Evolutionary conservation across 768 basidiomycete species (phyloP).

Genomic region (Trametes maxima): DNA sequence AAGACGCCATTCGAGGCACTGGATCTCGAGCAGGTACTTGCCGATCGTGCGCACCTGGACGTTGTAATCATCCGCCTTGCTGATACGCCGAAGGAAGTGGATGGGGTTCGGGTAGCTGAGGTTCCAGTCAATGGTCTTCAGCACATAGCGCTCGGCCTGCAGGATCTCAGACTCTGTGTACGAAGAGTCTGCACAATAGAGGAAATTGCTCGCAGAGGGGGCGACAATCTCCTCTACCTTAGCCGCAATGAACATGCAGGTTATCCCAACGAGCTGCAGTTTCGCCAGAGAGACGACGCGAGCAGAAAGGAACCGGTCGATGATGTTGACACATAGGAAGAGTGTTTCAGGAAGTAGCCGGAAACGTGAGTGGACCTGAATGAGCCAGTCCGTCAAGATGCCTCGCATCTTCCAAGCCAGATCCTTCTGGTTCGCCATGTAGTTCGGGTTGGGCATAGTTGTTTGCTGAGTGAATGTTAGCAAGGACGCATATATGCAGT

Average conservation of each 20-base stretch:
- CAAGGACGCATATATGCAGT: constrained; percentile 20
- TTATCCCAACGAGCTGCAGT: constrained; percentile 82
- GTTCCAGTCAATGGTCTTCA: constrained; percentile 86
- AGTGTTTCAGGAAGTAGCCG: constrained; percentile 87
- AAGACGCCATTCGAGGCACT: constrained; percentile 78
- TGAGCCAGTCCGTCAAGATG: constrained; percentile 90
- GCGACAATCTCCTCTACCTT: constrained; percentile 94
- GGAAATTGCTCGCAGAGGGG: constrained; percentile 80
- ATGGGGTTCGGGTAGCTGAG: constrained; percentile 86
- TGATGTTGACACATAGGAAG: constrained; percentile 85
- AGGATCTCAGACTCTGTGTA: constrained; percentile 82
- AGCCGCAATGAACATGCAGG: constrained; percentile 83
- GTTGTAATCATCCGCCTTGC: constrained; percentile 93
- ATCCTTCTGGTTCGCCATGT: constrained; percentile 83
- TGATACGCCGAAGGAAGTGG: constrained; percentile 84
- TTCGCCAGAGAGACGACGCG: constrained; percentile 63
- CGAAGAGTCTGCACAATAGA: constrained; percentile 75
- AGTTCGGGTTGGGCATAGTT: constrained; percentile 82
- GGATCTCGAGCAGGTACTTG: constrained; percentile 90
- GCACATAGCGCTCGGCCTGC: constrained; percentile 85
- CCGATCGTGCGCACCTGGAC: constrained; percentile 82
- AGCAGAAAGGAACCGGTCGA: constrained; percentile 64
- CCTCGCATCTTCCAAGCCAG: constrained; percentile 90
- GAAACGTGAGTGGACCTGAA: constrained; percentile 89
- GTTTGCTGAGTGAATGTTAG: constrained; percentile 47